Evolutionary conservation across 345 rosid species (phyloP).

Genomic region (Physaria fendleri): DNA sequence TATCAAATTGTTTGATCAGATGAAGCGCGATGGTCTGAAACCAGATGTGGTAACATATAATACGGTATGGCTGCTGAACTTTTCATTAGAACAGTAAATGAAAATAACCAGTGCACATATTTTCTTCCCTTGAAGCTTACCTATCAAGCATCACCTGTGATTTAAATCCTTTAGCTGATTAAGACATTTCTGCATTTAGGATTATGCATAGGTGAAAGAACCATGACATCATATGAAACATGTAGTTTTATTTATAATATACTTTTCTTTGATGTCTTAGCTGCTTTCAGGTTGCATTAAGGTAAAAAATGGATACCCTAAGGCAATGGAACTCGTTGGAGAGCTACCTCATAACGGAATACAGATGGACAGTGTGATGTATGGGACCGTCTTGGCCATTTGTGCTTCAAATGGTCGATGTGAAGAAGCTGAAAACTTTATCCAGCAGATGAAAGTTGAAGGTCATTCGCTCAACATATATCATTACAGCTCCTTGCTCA

Average conservation of each 20-base stretch:
- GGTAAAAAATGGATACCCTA: slow-evolving; percentile 55
- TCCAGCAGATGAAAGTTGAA: slow-evolving; percentile 70
- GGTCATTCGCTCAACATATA: slow-evolving; percentile 65
- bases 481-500: slow-evolving; percentile 84
- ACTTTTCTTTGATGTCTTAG: slow-evolving; percentile 38
- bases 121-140: not conserved
- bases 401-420: slow-evolving; percentile 77
- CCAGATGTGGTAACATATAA: slow-evolving; percentile 87
- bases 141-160: too few species aligned
- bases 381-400: slow-evolving; percentile 78
- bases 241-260: slow-evolving; percentile 5
- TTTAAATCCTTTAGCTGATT: not conserved
- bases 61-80: slow-evolving; percentile 42
- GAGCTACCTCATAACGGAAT: slow-evolving; percentile 52
- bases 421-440: slow-evolving; percentile 66
- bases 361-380: slow-evolving; percentile 72
- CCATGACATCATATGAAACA: not conserved
- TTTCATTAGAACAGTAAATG: not conserved
- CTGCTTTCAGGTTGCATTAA: slow-evolving; percentile 86
- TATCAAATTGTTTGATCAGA: slow-evolving; percentile 68
- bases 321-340: slow-evolving; percentile 62
- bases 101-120: not conserved
- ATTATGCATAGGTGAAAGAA: slow-evolving; percentile 1
- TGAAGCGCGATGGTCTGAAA: slow-evolving; percentile 75
- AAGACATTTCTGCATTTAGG: not conserved